Evolutionary conservation across 2,329 filamentous ascomycete genomes (phyloP), one percentile per base, ranked within the genome.

Genomic region (Hymenoscyphus scutula): DNA sequence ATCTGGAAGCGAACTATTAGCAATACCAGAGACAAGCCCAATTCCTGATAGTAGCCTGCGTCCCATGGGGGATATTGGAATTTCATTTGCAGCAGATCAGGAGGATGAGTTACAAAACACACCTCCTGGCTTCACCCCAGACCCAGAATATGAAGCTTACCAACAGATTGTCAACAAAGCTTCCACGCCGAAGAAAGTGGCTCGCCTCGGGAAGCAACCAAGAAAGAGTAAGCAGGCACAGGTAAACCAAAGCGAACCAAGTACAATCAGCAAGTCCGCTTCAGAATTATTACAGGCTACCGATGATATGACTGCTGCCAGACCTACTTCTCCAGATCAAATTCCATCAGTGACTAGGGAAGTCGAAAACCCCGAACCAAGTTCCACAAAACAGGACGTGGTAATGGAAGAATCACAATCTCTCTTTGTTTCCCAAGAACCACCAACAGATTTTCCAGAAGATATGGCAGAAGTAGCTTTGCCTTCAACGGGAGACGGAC

Each of bases 1-100:
- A 17, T 37, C 32, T 57, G 55, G 23, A 38, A 27, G 29, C 54
- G 34, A 56, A 19, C 11, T 10, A 34, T 19, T 27, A n/a, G 70
- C 64, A 7, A 59, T 74, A 11, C 73, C 69, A n/a, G 73, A 74
- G 56, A 74, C 72, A 3, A 73, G 71, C 54, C 73, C 72, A n/a
- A 27, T 32, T 19, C 53, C 62, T 5, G 62, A 62, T 23, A 58
- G 62, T 23, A 60, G 60, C n/a, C 45, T 69, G 19, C 63, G 68
- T 4, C 67, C 69, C 2, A 70, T 74, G 64, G 63, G 64, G 8
- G 70, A 73, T 19, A 69, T 73, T 30, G 69, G 61, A 25, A 53
- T 72, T 4, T 73, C 71, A 3, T 70, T 69, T 51, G 53, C 54
- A 3, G 58, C 38, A 5, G 62, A 64, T 10, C 60, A 64, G 10